A percentile compares a stretch with the other conserved stretches of the same genome.
Conservation (phyloP, 768 basidiomycete genomes). For the Ephemerocybe angulata region DNA sequence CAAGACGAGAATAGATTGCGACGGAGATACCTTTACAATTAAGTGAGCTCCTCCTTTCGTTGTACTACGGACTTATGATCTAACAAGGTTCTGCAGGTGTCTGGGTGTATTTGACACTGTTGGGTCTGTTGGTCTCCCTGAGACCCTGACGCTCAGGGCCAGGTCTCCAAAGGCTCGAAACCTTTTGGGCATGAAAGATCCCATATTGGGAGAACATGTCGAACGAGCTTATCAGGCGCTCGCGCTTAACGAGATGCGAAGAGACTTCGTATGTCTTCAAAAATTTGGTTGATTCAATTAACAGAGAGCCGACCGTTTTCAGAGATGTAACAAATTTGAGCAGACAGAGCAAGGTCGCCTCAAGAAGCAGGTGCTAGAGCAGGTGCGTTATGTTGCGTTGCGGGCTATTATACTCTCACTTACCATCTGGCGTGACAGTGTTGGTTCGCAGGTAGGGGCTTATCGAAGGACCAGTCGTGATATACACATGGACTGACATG, state of each 20-base stretch:
- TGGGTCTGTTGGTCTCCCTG: constrained; percentile 67
- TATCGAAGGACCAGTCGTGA: no score
- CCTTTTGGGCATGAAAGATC: constrained; percentile 66
- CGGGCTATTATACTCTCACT: background rate
- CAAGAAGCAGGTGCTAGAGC: constrained; percentile 59
- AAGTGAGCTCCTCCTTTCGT: constrained; percentile 39
- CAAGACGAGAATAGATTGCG: constrained; percentile 45
- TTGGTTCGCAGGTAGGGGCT: constrained; percentile 75
- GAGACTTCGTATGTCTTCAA: constrained; percentile 55
- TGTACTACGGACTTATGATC: background rate
- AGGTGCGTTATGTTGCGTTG: constrained; percentile 37
- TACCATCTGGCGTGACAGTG: constrained; percentile 39
- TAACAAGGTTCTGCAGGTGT: constrained; percentile 37
- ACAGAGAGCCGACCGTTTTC: background rate
- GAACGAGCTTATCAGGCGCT: constrained; percentile 66
- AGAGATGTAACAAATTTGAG: constrained; percentile 63
- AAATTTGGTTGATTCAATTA: background rate
- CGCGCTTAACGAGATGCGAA: constrained; percentile 62
- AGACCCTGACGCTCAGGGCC: constrained; percentile 55
- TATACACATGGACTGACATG: no score
- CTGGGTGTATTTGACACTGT: constrained; percentile 78
- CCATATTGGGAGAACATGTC: constrained; percentile 56
- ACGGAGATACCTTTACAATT: constrained; percentile 50
- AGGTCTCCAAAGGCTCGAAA: constrained; percentile 40
- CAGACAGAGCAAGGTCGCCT: constrained; percentile 49